phyloP scores from a whole-genome alignment of 768 basidiomycete genomes.

The Nidula microcarpa region DNA sequence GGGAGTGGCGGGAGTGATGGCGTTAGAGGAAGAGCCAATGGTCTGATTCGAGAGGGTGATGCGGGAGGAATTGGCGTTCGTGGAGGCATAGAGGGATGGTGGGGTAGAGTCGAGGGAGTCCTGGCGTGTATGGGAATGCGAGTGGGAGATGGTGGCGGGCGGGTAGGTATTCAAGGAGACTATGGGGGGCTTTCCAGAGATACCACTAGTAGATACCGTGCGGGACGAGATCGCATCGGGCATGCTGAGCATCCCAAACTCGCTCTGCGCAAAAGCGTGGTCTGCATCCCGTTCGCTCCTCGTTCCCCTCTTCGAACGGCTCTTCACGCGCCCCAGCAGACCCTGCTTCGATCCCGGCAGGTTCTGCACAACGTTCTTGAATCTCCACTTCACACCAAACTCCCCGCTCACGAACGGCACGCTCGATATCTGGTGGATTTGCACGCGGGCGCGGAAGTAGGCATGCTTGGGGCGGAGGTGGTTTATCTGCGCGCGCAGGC shows the following conservation, averaged over 20 bases:
- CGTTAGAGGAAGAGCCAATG: not conserved
- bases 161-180: no score
- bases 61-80: not conserved
- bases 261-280: not conserved
- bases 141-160: slow-evolving; percentile 6
- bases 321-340: slow-evolving; percentile 29
- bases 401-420: slow-evolving; percentile 72
- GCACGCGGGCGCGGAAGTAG: slow-evolving; percentile 57
- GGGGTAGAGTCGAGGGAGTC: slow-evolving; percentile 8
- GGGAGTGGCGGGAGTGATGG: not conserved
- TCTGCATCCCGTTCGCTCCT: slow-evolving; percentile 12
- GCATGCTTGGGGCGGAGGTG: slow-evolving; percentile 65
- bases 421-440: slow-evolving; percentile 64
- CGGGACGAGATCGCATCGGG: slow-evolving; percentile 6
- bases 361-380: slow-evolving; percentile 43
- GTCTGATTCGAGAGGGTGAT: not conserved
- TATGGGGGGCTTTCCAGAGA: slow-evolving; percentile 1
- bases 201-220: slow-evolving; percentile 5
- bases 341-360: slow-evolving; percentile 31
- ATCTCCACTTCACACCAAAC: slow-evolving; percentile 69
- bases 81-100: slow-evolving; percentile 4
- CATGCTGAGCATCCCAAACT: slow-evolving; percentile 19
- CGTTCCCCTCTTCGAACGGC: slow-evolving; percentile 20
- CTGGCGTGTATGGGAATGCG: slow-evolving; percentile 2
- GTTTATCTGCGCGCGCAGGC: slow-evolving; percentile 55